Evolutionary conservation across 192 early-diverging fungal species (phyloP).

Genomic region (Glomus cerebriforme): DNA sequence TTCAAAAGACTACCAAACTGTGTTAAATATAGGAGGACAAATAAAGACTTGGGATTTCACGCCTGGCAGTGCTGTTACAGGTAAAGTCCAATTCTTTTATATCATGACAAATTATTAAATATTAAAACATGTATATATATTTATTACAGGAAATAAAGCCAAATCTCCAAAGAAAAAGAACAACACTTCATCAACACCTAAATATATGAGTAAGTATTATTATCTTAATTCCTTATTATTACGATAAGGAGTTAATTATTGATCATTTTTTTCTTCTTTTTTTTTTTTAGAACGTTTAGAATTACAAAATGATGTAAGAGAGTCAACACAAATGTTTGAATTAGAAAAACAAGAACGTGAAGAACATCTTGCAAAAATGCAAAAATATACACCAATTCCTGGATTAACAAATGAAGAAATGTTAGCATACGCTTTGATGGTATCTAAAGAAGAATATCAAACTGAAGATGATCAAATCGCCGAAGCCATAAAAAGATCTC

Average conservation of each 20-base stretch:
- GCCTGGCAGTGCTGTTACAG: background rate
- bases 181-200: background rate
- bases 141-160: background rate
- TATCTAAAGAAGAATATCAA: constrained; percentile 5
- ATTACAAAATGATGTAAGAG: constrained; percentile 7
- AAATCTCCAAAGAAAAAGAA: background rate
- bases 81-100: background rate
- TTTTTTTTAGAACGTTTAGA: background rate
- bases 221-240: background rate
- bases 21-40: background rate
- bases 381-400: background rate
- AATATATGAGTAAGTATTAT: background rate
- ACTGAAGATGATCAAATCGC: background rate
- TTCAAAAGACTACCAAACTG: background rate
- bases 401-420: constrained; percentile 18
- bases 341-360: background rate
- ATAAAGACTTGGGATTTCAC: constrained; percentile 2
- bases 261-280: background rate
- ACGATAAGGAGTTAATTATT: too few species aligned
- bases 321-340: constrained; percentile 1
- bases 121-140: background rate
- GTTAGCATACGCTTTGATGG: constrained; percentile 5
- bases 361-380: background rate
- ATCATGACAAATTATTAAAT: background rate
- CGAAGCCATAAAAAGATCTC: background rate